phyloP scores from a whole-genome alignment of 129 eudicot genomes.

The Kitagawia praeruptora region DNA sequence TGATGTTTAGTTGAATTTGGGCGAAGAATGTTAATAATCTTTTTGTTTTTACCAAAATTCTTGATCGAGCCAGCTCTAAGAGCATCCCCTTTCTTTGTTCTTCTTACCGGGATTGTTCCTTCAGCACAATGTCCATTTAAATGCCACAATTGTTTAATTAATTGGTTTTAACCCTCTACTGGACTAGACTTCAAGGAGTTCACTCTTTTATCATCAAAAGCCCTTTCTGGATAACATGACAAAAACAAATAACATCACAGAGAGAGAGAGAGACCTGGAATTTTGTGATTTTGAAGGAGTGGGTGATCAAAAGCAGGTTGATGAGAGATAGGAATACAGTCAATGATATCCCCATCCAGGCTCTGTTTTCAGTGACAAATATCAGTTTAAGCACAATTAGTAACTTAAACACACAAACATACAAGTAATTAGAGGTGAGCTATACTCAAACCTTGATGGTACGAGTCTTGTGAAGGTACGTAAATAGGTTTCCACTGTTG shows the following conservation, averaged over 20 bases:
- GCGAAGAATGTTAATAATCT: constrained; percentile 26
- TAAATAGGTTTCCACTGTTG: too few relatives aligned
- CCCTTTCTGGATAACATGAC: constrained; percentile 37
- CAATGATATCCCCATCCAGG: constrained; percentile 79
- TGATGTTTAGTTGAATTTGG: constrained; percentile 50
- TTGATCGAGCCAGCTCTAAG: constrained; percentile 60
- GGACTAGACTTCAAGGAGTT: neutral
- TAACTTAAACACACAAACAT: neutral
- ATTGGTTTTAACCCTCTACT: constrained; percentile 23
- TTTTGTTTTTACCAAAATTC: constrained; percentile 52
- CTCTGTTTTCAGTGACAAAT: constrained; percentile 22
- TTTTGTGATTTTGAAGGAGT: constrained; percentile 57
- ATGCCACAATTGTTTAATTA: constrained; percentile 55
- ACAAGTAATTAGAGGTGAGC: neutral
- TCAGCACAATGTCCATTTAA: constrained; percentile 46
- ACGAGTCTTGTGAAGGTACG: too few relatives aligned
- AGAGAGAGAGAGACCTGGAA: too few relatives aligned
- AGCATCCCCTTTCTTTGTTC: constrained; percentile 67
- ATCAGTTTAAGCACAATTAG: neutral
- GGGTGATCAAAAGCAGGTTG: constrained; percentile 93
- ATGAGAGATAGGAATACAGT: constrained; percentile 57
- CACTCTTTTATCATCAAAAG: constrained; percentile 34
- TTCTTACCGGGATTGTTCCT: constrained; percentile 68
- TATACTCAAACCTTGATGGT: constrained; percentile 50
- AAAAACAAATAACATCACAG: neutral